Percentiles rank a stretch among this genome's conserved stretches.
Conservation (phyloP, 345 rosid species). For the Rhodamnia rubescens region DNA sequence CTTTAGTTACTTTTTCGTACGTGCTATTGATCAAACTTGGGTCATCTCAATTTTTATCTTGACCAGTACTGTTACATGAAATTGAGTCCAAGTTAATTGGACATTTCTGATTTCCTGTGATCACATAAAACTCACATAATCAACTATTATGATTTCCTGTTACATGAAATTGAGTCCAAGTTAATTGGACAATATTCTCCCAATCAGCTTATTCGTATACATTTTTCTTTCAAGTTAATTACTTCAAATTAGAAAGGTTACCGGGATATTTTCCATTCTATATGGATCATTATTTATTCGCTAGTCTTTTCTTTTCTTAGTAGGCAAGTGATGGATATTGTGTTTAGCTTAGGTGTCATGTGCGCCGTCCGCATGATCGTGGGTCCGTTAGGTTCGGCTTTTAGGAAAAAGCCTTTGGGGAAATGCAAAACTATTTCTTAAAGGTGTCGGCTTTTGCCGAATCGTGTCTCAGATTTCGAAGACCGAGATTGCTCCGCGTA, state of each 20-base stretch:
- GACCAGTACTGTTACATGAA: no score
- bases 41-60: no score
- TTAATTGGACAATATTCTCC: neutral
- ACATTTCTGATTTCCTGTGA: no score
- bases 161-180: no score
- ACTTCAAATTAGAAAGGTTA: neutral
- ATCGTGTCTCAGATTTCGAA: no score
- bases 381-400: neutral
- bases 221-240: neutral
- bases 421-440: no score
- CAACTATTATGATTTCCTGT: no score
- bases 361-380: neutral
- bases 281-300: neutral
- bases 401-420: no score
- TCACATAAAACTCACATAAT: no score
- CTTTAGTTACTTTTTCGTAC: neutral
- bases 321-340: neutral
- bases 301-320: neutral
- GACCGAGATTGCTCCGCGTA: no score
- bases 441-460: no score
- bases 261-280: neutral
- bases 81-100: no score
- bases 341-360: neutral
- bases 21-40: neutral
- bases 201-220: neutral